Percentiles rank a stretch among this genome's conserved stretches.
These are phyloP conservation scores for Primulina tabacum DNA, from an alignment of 257 asterid species.

Conservation along the genomic window DNA sequence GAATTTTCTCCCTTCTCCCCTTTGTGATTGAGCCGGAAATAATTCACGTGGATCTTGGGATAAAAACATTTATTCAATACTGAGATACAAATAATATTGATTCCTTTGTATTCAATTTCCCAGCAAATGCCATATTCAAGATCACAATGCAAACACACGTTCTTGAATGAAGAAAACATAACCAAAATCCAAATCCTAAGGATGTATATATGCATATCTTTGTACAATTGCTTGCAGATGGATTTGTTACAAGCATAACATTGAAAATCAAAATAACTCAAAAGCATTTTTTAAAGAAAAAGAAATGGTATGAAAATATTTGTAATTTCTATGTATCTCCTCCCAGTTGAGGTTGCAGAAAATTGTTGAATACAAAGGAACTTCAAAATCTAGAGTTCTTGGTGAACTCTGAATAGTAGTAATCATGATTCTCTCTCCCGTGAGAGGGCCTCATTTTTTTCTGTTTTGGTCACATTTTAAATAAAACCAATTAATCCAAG, in stretches of 20 bases:
- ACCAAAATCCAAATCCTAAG: background rate
- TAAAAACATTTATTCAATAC: no score
- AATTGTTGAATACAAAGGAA: conserved; percentile 32
- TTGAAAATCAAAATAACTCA: conserved; percentile 32
- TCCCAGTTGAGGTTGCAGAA: conserved; percentile 31
- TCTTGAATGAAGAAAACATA: background rate
- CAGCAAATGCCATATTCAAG: background rate
- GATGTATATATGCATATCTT: no score
- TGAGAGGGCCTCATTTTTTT: conserved; percentile 27
- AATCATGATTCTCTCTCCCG: conserved; percentile 31
- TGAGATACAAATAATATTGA: background rate
- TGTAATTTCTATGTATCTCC: conserved; percentile 30
- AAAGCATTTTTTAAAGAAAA: conserved; percentile 38
- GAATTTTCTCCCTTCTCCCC: no score
- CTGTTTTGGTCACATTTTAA: background rate
- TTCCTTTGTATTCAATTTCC: background rate
- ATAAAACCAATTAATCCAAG: background rate
- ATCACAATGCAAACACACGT: background rate
- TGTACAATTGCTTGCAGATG: conserved; percentile 2
- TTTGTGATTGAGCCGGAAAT: no score
- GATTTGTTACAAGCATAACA: conserved; percentile 40
- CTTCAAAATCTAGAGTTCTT: conserved; percentile 34
- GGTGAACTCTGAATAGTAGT: conserved; percentile 42
- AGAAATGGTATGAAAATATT: conserved; percentile 23
- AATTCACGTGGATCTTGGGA: no score